phyloP scores from a whole-genome alignment of 108 stramenopile species.

The Nannochloropsis gaditana region DNA sequence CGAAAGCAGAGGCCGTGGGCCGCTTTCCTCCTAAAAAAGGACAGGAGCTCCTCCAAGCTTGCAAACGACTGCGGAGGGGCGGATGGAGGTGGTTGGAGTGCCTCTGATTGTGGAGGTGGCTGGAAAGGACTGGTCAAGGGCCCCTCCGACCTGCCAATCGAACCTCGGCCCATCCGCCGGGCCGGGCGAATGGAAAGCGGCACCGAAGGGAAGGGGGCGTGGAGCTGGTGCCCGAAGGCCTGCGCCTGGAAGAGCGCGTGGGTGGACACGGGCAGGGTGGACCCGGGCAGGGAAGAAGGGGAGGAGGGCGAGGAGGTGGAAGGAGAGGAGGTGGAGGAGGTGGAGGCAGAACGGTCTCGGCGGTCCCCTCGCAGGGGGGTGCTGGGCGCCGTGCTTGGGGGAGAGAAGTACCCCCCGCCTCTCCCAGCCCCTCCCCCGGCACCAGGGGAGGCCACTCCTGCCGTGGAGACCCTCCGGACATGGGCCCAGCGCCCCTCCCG shows the following conservation, averaged over 20 bases:
- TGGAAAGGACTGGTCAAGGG: too few relatives aligned
- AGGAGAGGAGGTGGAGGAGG: neutral
- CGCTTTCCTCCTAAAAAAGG: neutral
- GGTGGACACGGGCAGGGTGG: neutral
- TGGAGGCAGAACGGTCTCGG: neutral
- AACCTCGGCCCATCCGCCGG: neutral
- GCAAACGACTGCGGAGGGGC: neutral
- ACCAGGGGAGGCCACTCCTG: neutral
- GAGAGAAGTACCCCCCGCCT: neutral
- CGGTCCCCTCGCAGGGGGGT: neutral
- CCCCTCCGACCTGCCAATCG: neutral
- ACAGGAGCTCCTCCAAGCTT: neutral
- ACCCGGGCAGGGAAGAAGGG: neutral
- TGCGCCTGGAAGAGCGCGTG: neutral
- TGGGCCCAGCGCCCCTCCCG: neutral
- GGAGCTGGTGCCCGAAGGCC: neutral
- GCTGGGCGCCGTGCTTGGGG: neutral
- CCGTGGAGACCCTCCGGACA: neutral
- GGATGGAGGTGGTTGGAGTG: too few relatives aligned
- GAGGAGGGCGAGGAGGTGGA: conserved; percentile 14
- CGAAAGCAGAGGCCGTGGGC: neutral
- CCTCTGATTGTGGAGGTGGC: too few relatives aligned
- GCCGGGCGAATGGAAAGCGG: neutral
- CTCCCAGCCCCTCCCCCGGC: neutral
- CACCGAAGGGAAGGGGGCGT: neutral